phyloP scores from a whole-genome alignment of 169 alveolate species.

The Toxoplasma gondii region DNA sequence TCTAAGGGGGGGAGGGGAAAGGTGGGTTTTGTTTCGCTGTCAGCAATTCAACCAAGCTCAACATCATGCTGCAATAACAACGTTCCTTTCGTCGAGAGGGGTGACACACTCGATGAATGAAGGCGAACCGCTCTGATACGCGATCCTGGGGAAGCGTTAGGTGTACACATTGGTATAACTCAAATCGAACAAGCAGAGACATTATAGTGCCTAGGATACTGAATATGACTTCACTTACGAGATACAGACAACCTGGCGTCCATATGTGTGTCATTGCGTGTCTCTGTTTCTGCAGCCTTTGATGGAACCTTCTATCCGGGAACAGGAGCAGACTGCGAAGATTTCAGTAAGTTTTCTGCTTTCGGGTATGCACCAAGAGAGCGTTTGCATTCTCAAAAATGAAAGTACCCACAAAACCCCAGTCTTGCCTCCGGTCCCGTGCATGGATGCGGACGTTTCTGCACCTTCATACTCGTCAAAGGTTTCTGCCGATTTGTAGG shows the following conservation, averaged over 20 bases:
- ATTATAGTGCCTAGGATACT: too few relatives aligned
- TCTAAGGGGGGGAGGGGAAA: not conserved
- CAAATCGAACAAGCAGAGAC: too few relatives aligned
- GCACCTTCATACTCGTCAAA: too few relatives aligned
- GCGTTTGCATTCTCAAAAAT: not conserved
- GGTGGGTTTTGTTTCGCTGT: not conserved
- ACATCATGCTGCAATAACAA: too few relatives aligned
- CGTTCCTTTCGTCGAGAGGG: too few relatives aligned
- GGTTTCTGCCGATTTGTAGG: too few relatives aligned
- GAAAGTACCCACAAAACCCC: not conserved
- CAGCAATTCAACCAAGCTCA: too few relatives aligned
- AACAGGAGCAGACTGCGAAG: slow-evolving; percentile 83
- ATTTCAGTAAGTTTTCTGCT: slow-evolving; percentile 32
- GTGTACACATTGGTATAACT: too few relatives aligned
- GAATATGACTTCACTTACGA: too few relatives aligned
- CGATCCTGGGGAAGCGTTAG: too few relatives aligned
- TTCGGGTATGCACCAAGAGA: not conserved
- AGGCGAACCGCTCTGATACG: too few relatives aligned
- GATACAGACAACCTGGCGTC: not conserved
- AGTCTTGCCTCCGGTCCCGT: not conserved
- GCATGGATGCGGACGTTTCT: not conserved
- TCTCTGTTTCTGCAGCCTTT: slow-evolving; percentile 75
- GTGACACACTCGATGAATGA: too few relatives aligned
- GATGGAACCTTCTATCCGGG: slow-evolving; percentile 96
- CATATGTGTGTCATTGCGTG: not conserved